Percentiles rank a stretch among this genome's conserved stretches.
phyloP scores from a whole-genome alignment of 2,329 filamentous ascomycete species.

The Septoria linicola region DNA sequence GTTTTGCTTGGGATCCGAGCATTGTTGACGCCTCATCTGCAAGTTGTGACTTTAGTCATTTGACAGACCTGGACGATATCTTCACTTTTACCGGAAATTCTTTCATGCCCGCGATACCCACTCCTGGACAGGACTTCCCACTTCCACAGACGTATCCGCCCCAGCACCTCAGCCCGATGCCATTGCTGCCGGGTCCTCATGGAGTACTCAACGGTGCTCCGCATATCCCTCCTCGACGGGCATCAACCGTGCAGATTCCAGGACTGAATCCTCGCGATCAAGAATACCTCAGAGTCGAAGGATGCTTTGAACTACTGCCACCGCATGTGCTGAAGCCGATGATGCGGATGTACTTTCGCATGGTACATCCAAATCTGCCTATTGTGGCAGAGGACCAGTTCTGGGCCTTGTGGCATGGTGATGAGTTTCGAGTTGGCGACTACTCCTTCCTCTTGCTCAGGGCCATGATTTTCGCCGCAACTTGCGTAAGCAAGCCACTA shows the following conservation, averaged over 20 bases:
- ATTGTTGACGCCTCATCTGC: conserved; percentile 23
- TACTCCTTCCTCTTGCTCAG: conserved; percentile 19
- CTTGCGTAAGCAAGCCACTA: conserved; percentile 18
- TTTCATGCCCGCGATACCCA: conserved; percentile 21
- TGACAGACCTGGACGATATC: conserved; percentile 27
- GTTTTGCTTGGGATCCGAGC: conserved; percentile 24
- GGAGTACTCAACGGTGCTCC: conserved; percentile 9
- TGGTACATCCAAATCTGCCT: conserved; percentile 24
- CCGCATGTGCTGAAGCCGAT: conserved; percentile 17
- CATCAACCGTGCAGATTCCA: conserved; percentile 24
- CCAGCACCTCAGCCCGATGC: conserved; percentile 16
- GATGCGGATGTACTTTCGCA: conserved; percentile 24
- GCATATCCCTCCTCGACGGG: conserved; percentile 13
- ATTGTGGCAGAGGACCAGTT: conserved; percentile 25
- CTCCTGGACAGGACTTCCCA: conserved; percentile 15
- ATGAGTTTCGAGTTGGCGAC: conserved; percentile 15
- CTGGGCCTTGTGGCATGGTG: conserved; percentile 22
- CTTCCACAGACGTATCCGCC: conserved; percentile 19
- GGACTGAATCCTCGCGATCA: conserved; percentile 25
- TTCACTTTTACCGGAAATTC: conserved; percentile 28
- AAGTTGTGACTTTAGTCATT: conserved; percentile 27
- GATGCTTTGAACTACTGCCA: conserved; percentile 24
- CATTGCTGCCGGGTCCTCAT: conserved; percentile 16
- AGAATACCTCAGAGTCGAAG: conserved; percentile 22
- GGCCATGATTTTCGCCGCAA: conserved; percentile 24